These are phyloP conservation scores for Lachancea dasiensis DNA, from an alignment of 805 yeast species.

Conservation along the genomic window DNA sequence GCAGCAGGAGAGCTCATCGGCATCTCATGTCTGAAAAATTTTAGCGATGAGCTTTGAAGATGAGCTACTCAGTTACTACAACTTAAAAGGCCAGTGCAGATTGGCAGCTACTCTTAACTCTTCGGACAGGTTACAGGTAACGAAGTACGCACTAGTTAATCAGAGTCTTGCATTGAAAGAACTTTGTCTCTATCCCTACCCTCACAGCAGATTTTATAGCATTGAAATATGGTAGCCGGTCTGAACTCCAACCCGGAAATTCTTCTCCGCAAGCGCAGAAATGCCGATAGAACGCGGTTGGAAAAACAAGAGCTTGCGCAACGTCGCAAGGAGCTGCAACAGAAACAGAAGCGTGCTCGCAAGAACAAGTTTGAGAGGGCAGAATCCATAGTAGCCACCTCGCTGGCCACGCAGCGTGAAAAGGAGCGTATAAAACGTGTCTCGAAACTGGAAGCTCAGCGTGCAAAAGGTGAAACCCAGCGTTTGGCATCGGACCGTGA, in stretches of 20 bases:
- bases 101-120: background rate
- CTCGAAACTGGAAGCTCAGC: constrained; percentile 43
- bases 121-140: background rate
- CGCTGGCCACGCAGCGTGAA: constrained; percentile 61
- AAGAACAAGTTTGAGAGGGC: constrained; percentile 62
- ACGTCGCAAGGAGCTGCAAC: constrained; percentile 42
- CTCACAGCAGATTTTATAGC: background rate
- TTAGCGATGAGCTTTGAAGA: background rate
- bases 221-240: constrained; percentile 5
- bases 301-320: constrained; percentile 66
- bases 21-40: constrained; percentile 2
- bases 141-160: too few species aligned
- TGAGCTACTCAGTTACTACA: background rate
- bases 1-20: too few species aligned
- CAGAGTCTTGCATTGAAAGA: background rate
- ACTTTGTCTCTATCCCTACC: background rate
- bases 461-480: constrained; percentile 20
- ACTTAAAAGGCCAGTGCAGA: background rate
- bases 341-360: constrained; percentile 38
- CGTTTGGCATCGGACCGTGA: constrained; percentile 30
- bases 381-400: constrained; percentile 64
- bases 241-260: constrained; percentile 69
- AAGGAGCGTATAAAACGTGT: constrained; percentile 61
- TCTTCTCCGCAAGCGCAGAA: constrained; percentile 70
- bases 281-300: constrained; percentile 64